Evolutionary conservation across 352 stramenopile species (phyloP).

Genomic region (Thraustochytrium sp.): DNA sequence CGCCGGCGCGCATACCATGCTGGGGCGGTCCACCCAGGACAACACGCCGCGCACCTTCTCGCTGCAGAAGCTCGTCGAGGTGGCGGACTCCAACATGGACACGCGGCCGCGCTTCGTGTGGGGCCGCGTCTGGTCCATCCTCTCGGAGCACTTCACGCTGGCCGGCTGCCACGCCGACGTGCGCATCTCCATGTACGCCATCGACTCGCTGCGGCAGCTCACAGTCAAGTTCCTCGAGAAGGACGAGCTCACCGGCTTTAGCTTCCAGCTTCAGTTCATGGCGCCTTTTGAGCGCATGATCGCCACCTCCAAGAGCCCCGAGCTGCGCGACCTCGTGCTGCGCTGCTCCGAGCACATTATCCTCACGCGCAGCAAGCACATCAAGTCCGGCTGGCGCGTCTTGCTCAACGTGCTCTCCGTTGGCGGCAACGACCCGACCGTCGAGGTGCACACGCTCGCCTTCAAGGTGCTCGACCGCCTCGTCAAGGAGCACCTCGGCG

Average conservation of each 20-base stretch:
- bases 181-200: slow-evolving; percentile 94
- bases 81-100: slow-evolving; percentile 99
- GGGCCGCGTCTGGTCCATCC: slow-evolving; percentile 92
- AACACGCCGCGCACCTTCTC: slow-evolving; percentile 90
- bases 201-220: slow-evolving; percentile 98
- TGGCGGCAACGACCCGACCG: slow-evolving; percentile 57
- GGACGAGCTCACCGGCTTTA: slow-evolving; percentile 94
- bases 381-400: slow-evolving; percentile 85
- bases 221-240: slow-evolving; percentile 99
- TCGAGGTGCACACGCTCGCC: slow-evolving; percentile 51
- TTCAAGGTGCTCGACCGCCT: slow-evolving; percentile 57
- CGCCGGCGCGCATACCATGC: background rate
- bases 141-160: slow-evolving; percentile 93
- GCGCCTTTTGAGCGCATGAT: slow-evolving; percentile 93
- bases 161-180: slow-evolving; percentile 93
- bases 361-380: slow-evolving; percentile 69
- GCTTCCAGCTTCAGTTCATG: slow-evolving; percentile 98
- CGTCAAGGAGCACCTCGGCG: slow-evolving; percentile 69
- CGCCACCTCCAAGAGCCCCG: slow-evolving; percentile 62
- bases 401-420: slow-evolving; percentile 85
- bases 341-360: slow-evolving; percentile 84
- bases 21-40: slow-evolving; percentile 43
- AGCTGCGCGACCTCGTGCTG: slow-evolving; percentile 81
- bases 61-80: slow-evolving; percentile 97
- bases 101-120: slow-evolving; percentile 89